Evolutionary conservation across 23 red algal genomes (phyloP).

Genomic region (Agarophyton chilense): DNA sequence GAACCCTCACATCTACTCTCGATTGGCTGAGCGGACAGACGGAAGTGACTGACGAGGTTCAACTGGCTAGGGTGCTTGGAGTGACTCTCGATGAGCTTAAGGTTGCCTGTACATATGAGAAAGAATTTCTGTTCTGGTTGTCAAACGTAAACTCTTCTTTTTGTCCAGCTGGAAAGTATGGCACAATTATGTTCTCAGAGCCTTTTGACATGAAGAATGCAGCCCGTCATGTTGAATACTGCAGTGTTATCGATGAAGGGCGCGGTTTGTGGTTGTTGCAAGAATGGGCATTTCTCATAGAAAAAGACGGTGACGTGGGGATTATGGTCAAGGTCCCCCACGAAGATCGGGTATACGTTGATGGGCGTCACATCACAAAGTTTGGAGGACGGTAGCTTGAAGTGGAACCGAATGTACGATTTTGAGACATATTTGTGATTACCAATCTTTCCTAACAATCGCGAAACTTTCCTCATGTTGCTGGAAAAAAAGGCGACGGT

Average conservation of each 20-base stretch:
- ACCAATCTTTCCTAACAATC: too few relatives aligned
- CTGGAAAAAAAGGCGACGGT: too few relatives aligned
- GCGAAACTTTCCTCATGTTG: too few relatives aligned
- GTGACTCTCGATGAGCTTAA: background rate
- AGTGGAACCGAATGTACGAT: too few relatives aligned
- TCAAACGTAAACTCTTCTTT: constrained; percentile 1
- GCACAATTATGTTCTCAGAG: constrained; percentile 6
- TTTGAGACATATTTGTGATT: too few relatives aligned
- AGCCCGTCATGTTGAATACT: background rate
- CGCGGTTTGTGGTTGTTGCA: constrained; percentile 17
- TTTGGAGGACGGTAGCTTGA: too few relatives aligned
- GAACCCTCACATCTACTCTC: constrained; percentile 22
- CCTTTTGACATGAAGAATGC: constrained; percentile 8
- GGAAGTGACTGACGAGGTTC: constrained; percentile 1
- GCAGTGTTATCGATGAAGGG: constrained; percentile 22
- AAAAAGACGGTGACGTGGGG: background rate
- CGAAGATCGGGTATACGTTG: constrained; percentile 15
- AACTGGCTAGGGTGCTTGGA: background rate
- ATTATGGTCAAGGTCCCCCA: constrained; percentile 8
- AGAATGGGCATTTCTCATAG: constrained; percentile 8
- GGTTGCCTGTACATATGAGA: constrained; percentile 3
- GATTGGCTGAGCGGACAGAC: constrained; percentile 4
- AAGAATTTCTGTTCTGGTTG: constrained; percentile 2
- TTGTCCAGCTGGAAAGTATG: constrained; percentile 29
- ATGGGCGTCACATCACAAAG: background rate